Evolutionary conservation across 441 rosid genomes (phyloP).

Genomic region (Viola pubescens): DNA sequence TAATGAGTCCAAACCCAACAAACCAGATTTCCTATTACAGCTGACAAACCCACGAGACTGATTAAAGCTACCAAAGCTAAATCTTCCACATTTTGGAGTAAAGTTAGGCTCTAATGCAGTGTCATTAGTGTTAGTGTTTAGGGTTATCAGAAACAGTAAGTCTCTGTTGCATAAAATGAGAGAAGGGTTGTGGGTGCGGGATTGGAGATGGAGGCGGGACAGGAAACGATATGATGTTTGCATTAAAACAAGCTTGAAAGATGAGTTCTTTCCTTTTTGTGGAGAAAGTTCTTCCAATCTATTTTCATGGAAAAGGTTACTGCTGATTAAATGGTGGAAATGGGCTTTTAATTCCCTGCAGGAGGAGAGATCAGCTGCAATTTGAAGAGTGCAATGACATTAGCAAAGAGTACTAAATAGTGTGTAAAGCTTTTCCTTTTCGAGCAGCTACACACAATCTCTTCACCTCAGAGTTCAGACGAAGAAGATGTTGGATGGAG

Average conservation of each 20-base stretch:
- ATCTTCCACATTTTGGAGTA: conserved; percentile 20
- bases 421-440: too few relatives aligned
- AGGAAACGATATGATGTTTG: conserved; percentile 41
- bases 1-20: conserved; percentile 35
- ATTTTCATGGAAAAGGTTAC: too few relatives aligned
- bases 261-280: neutral
- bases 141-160: conserved; percentile 3
- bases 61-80: conserved; percentile 19
- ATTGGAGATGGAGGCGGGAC: conserved; percentile 39
- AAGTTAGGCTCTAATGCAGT: conserved; percentile 3
- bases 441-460: too few relatives aligned
- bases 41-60: conserved; percentile 26
- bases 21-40: conserved; percentile 20
- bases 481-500: too few relatives aligned
- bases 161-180: conserved; percentile 12
- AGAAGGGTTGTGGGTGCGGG: conserved; percentile 20
- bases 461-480: too few relatives aligned
- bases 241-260: conserved; percentile 29
- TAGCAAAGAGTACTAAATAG: too few relatives aligned
- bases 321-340: too few relatives aligned
- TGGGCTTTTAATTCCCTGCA: too few relatives aligned
- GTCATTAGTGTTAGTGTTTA: neutral
- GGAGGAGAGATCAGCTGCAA: too few relatives aligned
- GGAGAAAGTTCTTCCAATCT: too few relatives aligned
- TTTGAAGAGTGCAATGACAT: too few relatives aligned